Percentiles rank a stretch among this genome's conserved stretches.
Conservation (phyloP, 768 basidiomycete genomes). For the Pleurotus djamor region DNA sequence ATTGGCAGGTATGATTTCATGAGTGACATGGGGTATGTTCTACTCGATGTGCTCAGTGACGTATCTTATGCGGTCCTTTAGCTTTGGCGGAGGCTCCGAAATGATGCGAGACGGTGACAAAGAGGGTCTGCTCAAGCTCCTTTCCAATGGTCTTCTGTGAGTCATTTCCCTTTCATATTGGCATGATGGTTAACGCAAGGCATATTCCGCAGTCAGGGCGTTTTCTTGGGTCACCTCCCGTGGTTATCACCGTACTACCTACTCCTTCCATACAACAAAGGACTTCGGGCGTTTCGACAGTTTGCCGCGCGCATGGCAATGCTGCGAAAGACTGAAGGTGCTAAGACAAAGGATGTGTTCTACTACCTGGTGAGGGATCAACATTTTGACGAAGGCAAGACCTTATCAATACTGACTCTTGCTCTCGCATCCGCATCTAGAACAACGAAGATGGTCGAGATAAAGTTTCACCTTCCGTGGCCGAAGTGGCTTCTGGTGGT, state of each 20-base stretch:
- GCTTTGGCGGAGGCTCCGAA: constrained; percentile 35
- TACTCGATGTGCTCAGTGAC: too few species aligned
- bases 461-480: constrained; percentile 13
- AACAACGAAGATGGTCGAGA: constrained; percentile 20
- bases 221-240: constrained; percentile 18
- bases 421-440: constrained; percentile 5
- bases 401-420: too few species aligned
- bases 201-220: constrained; percentile 3
- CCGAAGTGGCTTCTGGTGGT: constrained; percentile 25
- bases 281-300: constrained; percentile 16
- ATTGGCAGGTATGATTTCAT: constrained; percentile 35
- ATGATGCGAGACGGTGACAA: constrained; percentile 37
- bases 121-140: constrained; percentile 13
- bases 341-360: constrained; percentile 28
- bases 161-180: background rate
- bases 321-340: constrained; percentile 15
- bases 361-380: constrained; percentile 35
- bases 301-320: constrained; percentile 19
- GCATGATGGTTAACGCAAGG: too few species aligned
- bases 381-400: too few species aligned
- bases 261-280: constrained; percentile 23
- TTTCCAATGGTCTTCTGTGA: constrained; percentile 15
- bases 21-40: constrained; percentile 33
- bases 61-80: background rate
- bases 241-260: constrained; percentile 17